These are phyloP conservation scores for Rhizoclosmatium globosum DNA, from an alignment of 192 early-diverging fungal species.

Conservation along the genomic window DNA sequence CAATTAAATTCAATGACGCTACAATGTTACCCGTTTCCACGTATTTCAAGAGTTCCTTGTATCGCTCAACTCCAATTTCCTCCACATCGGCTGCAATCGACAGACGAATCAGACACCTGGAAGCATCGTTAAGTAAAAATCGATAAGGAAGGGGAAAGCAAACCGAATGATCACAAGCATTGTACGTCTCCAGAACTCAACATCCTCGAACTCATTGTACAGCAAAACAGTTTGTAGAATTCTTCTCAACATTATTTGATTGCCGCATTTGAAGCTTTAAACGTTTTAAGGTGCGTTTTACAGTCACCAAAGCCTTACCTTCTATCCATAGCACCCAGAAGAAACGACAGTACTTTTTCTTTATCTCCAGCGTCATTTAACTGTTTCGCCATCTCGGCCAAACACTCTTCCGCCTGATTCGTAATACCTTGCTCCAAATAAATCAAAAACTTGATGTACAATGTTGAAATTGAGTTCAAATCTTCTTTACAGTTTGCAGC, in stretches of 20 bases:
- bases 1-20: not conserved
- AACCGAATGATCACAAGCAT: slow-evolving; percentile 19
- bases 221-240: slow-evolving; percentile 8
- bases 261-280: slow-evolving; percentile 29
- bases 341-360: slow-evolving; percentile 16
- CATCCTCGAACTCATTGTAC: slow-evolving; percentile 15
- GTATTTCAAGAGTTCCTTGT: slow-evolving; percentile 15
- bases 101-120: slow-evolving; percentile 25
- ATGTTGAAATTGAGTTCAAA: not conserved
- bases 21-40: not conserved
- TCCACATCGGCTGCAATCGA: slow-evolving; percentile 11
- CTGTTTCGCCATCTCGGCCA: slow-evolving; percentile 14
- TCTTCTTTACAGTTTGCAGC: slow-evolving; percentile 2
- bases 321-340: slow-evolving; percentile 31
- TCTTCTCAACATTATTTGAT: slow-evolving; percentile 15
- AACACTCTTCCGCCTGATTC: not conserved
- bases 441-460: slow-evolving; percentile 26
- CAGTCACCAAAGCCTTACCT: slow-evolving; percentile 5
- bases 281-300: not conserved
- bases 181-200: slow-evolving; percentile 15
- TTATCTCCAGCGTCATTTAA: not conserved
- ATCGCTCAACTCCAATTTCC: slow-evolving; percentile 4
- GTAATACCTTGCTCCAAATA: slow-evolving; percentile 22
- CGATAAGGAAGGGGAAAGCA: not conserved
- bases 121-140: not conserved